These are phyloP conservation scores for Phaeophleospora eucalypticola DNA, from an alignment of 2,329 filamentous ascomycete genomes.

Conservation along the genomic window DNA sequence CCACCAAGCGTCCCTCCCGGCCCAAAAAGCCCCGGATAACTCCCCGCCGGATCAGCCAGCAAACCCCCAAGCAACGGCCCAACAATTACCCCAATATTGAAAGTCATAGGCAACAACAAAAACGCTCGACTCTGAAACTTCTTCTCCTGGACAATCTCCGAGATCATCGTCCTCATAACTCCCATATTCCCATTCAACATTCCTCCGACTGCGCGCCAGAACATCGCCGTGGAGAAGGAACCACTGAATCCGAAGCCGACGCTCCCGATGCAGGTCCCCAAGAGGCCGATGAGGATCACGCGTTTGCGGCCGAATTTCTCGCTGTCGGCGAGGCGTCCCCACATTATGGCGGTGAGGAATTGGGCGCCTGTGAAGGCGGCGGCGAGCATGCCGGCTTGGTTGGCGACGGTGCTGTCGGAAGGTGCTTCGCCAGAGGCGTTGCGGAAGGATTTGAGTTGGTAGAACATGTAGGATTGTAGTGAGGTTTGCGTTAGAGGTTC, in stretches of 20 bases:
- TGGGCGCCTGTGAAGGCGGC: constrained; percentile 78
- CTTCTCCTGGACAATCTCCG: constrained; percentile 67
- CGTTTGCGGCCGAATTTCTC: constrained; percentile 64
- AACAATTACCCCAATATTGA: constrained; percentile 55
- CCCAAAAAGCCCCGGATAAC: constrained; percentile 61
- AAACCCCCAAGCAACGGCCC: constrained; percentile 58
- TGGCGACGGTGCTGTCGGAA: constrained; percentile 62
- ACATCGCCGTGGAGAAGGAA: constrained; percentile 58
- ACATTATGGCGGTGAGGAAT: constrained; percentile 76
- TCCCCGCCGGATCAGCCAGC: constrained; percentile 61
- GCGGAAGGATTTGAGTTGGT: constrained; percentile 74
- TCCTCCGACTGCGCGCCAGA: constrained; percentile 64
- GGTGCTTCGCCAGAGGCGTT: constrained; percentile 39
- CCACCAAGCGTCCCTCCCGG: constrained; percentile 55
- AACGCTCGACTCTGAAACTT: constrained; percentile 55
- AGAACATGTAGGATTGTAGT: constrained; percentile 77
- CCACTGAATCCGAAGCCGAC: constrained; percentile 66
- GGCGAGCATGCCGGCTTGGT: constrained; percentile 72
- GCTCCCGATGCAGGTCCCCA: constrained; percentile 63
- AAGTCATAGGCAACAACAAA: constrained; percentile 61
- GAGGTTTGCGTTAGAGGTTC: constrained; percentile 80
- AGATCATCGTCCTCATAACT: constrained; percentile 70
- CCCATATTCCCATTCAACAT: constrained; percentile 69
- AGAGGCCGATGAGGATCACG: constrained; percentile 71
- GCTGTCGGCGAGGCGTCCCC: constrained; percentile 68